These are phyloP conservation scores for Penicillium occitanis DNA, from an alignment of 2,329 filamentous ascomycete species.

Conservation along the genomic window DNA sequence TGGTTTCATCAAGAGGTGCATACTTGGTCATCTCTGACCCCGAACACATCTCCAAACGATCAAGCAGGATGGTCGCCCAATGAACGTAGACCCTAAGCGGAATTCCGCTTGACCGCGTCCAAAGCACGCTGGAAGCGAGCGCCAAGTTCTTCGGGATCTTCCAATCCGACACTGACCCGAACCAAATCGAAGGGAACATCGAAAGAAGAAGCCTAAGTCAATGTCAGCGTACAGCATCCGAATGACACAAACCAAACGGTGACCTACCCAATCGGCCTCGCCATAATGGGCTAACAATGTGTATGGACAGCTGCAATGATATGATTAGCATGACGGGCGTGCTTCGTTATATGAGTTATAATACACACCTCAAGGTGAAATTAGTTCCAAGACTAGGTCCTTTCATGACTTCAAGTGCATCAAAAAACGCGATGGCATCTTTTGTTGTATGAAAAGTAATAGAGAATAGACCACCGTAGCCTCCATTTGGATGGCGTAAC, in stretches of 20 bases:
- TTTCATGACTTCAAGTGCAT: constrained; percentile 82
- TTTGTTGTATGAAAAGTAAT: constrained; percentile 70
- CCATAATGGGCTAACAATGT: constrained; percentile 87
- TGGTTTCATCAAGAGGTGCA: too few relatives aligned
- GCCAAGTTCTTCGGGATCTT: constrained; percentile 68
- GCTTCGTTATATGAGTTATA: neutral
- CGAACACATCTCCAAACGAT: too few relatives aligned
- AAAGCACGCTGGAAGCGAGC: constrained; percentile 68
- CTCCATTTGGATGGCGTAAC: constrained; percentile 69
- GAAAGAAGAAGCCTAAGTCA: constrained; percentile 64
- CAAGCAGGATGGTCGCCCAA: too few relatives aligned
- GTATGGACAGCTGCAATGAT: constrained; percentile 70
- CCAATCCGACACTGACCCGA: constrained; percentile 84
- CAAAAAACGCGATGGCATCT: constrained; percentile 79
- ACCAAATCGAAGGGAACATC: constrained; percentile 80
- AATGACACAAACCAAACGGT: neutral
- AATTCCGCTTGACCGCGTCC: constrained; percentile 48
- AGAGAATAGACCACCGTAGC: constrained; percentile 87
- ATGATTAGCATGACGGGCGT: constrained; percentile 6
- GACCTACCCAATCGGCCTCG: constrained; percentile 82
- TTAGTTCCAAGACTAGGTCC: constrained; percentile 95
- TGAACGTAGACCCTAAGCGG: neutral
- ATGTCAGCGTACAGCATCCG: neutral
- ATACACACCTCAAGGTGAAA: constrained; percentile 70
- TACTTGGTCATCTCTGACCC: too few relatives aligned